These are phyloP conservation scores for Thelonectria rubi DNA, from an alignment of 2,329 filamentous ascomycete species.

Conservation along the genomic window DNA sequence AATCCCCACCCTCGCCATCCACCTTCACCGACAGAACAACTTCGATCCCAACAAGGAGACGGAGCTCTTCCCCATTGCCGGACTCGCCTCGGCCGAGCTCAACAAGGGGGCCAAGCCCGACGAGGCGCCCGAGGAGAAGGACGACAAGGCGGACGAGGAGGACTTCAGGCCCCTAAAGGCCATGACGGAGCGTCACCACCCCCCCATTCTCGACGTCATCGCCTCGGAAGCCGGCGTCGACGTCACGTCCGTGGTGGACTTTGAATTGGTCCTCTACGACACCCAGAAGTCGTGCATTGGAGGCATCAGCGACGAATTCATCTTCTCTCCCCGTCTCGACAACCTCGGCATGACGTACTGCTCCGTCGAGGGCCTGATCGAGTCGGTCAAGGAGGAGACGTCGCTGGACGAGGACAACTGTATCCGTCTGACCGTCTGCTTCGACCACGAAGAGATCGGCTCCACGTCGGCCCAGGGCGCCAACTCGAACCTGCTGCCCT, in stretches of 20 bases:
- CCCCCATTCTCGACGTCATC: conserved; percentile 85
- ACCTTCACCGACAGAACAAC: conserved; percentile 84
- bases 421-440: conserved; percentile 92
- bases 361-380: conserved; percentile 83
- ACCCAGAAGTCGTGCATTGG: conserved; percentile 91
- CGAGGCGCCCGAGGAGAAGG: conserved; percentile 52
- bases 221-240: conserved; percentile 79
- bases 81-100: conserved; percentile 85
- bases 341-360: conserved; percentile 98
- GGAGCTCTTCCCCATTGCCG: conserved; percentile 92
- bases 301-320: conserved; percentile 90
- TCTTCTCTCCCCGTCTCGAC: conserved; percentile 95
- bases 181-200: conserved; percentile 85
- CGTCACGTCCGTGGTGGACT: conserved; percentile 82
- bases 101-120: conserved; percentile 72
- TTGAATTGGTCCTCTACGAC: conserved; percentile 97
- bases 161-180: conserved; percentile 79
- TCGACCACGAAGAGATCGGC: conserved; percentile 98
- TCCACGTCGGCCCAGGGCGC: conserved; percentile 93
- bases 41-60: conserved; percentile 98
- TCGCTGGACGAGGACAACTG: conserved; percentile 78
- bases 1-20: conserved; percentile 93
- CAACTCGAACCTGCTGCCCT: conserved; percentile 88
- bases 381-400: conserved; percentile 71
- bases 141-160: conserved; percentile 51